Base-by-base conservation (phyloP, 179 eudicot species). In the Beta lomatogona region DNA sequence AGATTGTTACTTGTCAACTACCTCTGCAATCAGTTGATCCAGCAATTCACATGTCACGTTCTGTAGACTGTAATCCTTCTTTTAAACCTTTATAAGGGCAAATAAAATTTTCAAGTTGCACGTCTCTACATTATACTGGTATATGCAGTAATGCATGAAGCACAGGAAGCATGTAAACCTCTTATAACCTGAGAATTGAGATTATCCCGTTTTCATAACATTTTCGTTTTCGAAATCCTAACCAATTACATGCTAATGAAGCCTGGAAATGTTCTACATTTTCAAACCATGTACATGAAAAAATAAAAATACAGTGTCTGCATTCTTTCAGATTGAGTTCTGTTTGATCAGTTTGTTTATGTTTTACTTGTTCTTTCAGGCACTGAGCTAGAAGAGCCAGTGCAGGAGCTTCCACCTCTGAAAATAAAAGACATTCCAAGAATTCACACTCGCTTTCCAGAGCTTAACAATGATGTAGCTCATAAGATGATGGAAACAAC, bases 341-440 rank as follows among this genome's bases (percentile, higher is more conserved):
- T 48, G 5, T 1, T 1, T 15, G 21, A 57, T 6, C n/a, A 57
- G 61, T 57, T 16, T 57, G 61, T 57, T 57, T 18, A 57, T 63
- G 0, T 7, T 21, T 21, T 22, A 21, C 50, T 16, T 45, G 13
- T 45, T 46, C 13, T 9, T 46, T 75, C 75, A 91, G 93, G 84
- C 54, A 82, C 76, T 50, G 77, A 74, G 25, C 63, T 81, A 19
- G 93, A 89, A 46, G 92, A 86, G n/a, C 67, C 80, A 48, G 88
- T 91, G 9, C 75, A 12, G 22, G 97, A 90, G 82, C 74, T 90
- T 58, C 91, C 90, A 5, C 90, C 90, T 5, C 88, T 91, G 16
- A 89, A 78, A 82, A 71, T 89, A 31, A 91, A 92, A 76, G 94
- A 93, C 76, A 75, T 92, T 52, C 89, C 90, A 5, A 10, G 77